Base-by-base conservation (phyloP, 129 eudicot species). In the Flaveria robusta region DNA sequence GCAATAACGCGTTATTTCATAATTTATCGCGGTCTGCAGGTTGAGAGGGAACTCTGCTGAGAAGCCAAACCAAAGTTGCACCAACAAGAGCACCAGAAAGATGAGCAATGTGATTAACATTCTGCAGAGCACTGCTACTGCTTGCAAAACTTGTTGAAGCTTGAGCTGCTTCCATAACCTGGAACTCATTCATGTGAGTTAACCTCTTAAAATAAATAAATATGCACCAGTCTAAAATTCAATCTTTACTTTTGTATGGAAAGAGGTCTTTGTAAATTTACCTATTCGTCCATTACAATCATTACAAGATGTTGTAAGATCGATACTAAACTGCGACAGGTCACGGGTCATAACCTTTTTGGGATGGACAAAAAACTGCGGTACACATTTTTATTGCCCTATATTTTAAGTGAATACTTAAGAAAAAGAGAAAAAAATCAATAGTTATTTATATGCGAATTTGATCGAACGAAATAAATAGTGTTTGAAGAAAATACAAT, bases 161-260 rank as follows among this genome's bases (percentile, higher is more conserved):
- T 81, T 89, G 91, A 72, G 98, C 98, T 62, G 97, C 97, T 84
- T 94, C 98, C 98, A 94, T 94, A 69, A 94, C 98, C 98, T 93
- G 79, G 15, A 60, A 58, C 34, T 22, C 34, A 10, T 58, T 24
- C 9, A 58, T 23, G 66, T 26, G 19, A 26, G 13, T 24, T 24
- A 60, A 24, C 18, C 18, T 0, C 27, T 34, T 60, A 13, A 58
- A 58, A 29, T 62, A 62, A 13, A 62, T 27, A 27, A 62, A 54
- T 18, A 18, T 54, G 26, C 13, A 54, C 19, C 11, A 54, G 62
- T 54, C 19, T 18, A 54, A 7, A 54, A 54, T 18, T 18, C 58
- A 16, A n/a, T 51, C 58, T 51, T 51, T n/a, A 51, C 22, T 51
- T 51, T 5, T 51, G 15, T 46, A 12, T 46, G 52, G 52, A 46